Evolutionary conservation across 1,139 yeast genomes (phyloP).

Genomic region (Saccharomycopsis phalli): DNA sequence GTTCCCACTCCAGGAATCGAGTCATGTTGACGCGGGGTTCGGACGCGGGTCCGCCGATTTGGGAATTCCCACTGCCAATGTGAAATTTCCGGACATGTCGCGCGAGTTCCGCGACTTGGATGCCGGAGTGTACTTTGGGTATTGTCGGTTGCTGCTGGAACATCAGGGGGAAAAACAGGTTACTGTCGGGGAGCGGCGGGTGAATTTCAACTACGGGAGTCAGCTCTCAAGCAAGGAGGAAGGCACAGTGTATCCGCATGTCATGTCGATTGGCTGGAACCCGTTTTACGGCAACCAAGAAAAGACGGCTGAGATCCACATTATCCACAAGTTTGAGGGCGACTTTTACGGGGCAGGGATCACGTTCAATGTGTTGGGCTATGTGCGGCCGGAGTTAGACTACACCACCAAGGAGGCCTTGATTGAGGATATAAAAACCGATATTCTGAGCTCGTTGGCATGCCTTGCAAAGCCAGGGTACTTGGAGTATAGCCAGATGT

Average conservation of each 20-base stretch:
- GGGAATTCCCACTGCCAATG: slow-evolving; percentile 94
- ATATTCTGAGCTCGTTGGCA: slow-evolving; percentile 57
- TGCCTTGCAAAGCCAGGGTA: slow-evolving; percentile 30
- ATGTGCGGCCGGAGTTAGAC: slow-evolving; percentile 82
- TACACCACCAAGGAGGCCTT: slow-evolving; percentile 82
- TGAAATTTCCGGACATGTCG: slow-evolving; percentile 51
- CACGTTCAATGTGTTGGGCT: slow-evolving; percentile 68
- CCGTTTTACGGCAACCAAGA: slow-evolving; percentile 78
- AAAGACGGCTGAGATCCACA: slow-evolving; percentile 81
- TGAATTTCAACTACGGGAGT: slow-evolving; percentile 57
- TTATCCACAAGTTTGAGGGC: slow-evolving; percentile 57
- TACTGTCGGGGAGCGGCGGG: slow-evolving; percentile 27
- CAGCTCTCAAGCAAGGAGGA: slow-evolving; percentile 35
- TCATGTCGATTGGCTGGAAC: slow-evolving; percentile 93
- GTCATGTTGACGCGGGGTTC: slow-evolving; percentile 73
- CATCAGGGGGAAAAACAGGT: slow-evolving; percentile 9
- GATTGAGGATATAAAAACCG: slow-evolving; percentile 74
- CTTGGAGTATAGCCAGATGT: not conserved
- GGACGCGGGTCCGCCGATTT: slow-evolving; percentile 93
- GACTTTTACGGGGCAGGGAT: slow-evolving; percentile 80
- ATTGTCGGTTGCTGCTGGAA: slow-evolving; percentile 44
- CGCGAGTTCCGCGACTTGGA: slow-evolving; percentile 37
- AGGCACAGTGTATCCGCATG: slow-evolving; percentile 62
- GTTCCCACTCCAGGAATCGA: slow-evolving; percentile 51
- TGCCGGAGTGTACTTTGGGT: slow-evolving; percentile 91